A percentile compares a stretch with the other conserved stretches of the same genome.
Evolutionary conservation across 371 early-diverging fungal genomes (phyloP).

Genomic region (Mortierella sp.): DNA sequence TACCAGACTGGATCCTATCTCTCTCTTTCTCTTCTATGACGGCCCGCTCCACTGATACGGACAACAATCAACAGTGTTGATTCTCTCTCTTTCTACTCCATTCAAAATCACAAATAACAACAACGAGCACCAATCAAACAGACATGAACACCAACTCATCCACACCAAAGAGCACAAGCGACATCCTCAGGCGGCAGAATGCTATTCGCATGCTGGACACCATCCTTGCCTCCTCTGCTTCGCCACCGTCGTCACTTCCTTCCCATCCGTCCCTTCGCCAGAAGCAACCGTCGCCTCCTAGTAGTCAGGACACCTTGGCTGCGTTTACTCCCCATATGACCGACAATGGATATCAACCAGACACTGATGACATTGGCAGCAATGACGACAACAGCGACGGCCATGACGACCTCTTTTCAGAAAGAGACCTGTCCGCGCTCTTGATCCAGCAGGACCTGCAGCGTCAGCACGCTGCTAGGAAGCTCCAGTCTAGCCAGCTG

Average conservation of each 20-base stretch:
- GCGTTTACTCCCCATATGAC: background rate
- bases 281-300: background rate
- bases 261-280: background rate
- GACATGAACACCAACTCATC: background rate
- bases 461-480: background rate
- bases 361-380: slow-evolving; percentile 4
- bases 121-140: background rate
- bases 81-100: background rate
- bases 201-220: slow-evolving; percentile 5
- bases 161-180: background rate
- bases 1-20: background rate
- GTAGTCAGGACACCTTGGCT: slow-evolving; percentile 5
- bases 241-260: background rate
- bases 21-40: background rate
- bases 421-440: slow-evolving; percentile 1
- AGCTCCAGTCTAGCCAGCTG: background rate
- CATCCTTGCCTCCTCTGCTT: background rate
- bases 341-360: slow-evolving; percentile 1
- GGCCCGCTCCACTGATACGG: background rate
- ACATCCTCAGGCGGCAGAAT: slow-evolving; percentile 5
- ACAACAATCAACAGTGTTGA: background rate
- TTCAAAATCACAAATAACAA: background rate
- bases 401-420: background rate
- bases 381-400: slow-evolving; percentile 8
- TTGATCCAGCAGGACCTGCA: background rate